Evolutionary conservation across 306 rosid genomes (phyloP).

Genomic region (Pyrus bretschneideri): DNA sequence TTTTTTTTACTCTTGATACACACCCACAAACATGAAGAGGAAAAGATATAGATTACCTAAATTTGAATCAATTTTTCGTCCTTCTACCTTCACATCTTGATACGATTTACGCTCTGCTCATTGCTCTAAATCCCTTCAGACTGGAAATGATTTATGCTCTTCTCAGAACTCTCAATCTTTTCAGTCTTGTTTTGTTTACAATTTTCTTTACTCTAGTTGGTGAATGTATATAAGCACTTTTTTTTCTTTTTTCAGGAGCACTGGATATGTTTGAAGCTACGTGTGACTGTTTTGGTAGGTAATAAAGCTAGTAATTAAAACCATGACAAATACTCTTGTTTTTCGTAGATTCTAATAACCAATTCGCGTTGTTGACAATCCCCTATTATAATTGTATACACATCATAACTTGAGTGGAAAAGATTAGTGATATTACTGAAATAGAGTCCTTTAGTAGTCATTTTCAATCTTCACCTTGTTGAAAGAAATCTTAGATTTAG

Average conservation of each 20-base stretch:
- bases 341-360: background rate
- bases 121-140: background rate
- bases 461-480: background rate
- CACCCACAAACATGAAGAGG: background rate
- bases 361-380: background rate
- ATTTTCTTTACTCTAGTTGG: background rate
- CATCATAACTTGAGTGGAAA: background rate
- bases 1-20: background rate
- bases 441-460: background rate
- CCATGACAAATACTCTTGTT: background rate
- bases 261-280: background rate
- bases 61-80: background rate
- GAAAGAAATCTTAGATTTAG: background rate
- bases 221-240: background rate
- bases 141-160: background rate
- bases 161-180: background rate
- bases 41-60: background rate
- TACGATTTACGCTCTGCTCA: background rate
- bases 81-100: background rate
- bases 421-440: background rate
- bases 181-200: background rate
- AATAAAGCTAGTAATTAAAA: background rate
- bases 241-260: too few species aligned
- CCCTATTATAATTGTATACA: background rate
- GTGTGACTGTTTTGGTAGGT: background rate